These are phyloP conservation scores for Pisolithus albus DNA, from an alignment of 768 basidiomycete genomes.

Conservation along the genomic window DNA sequence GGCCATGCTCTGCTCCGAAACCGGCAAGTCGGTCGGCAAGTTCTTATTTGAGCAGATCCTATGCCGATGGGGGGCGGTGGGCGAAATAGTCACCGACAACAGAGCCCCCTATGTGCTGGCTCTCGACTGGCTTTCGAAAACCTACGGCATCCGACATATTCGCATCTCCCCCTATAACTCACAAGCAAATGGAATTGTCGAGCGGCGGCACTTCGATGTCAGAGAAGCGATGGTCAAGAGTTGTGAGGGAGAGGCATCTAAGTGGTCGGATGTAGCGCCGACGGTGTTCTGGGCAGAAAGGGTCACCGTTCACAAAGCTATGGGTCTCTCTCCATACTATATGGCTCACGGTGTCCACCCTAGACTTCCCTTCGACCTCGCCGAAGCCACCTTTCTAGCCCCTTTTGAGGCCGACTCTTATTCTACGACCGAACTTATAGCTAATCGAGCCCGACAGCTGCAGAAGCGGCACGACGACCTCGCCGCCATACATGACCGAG, in stretches of 20 bases:
- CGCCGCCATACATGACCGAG: too few relatives aligned
- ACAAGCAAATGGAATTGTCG: constrained; percentile 31
- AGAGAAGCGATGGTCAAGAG: too few relatives aligned
- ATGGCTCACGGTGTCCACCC: too few relatives aligned
- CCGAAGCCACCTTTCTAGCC: constrained; percentile 27
- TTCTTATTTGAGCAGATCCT: too few relatives aligned
- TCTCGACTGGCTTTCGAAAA: accelerated
- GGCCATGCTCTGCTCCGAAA: constrained; percentile 26
- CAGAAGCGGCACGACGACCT: constrained; percentile 2
- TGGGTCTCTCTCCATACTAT: too few relatives aligned
- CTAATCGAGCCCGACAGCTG: constrained; percentile 18
- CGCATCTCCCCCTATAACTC: constrained; percentile 29
- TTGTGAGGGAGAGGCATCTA: too few relatives aligned
- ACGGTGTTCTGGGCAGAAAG: too few relatives aligned
- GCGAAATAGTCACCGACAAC: too few relatives aligned
- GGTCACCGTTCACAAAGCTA: too few relatives aligned
- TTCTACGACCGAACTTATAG: constrained; percentile 16
- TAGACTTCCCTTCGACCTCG: constrained; percentile 29
- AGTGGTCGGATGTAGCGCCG: too few relatives aligned
- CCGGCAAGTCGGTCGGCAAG: background rate
- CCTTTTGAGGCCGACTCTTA: constrained; percentile 11
- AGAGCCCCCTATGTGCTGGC: background rate
- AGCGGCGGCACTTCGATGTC: constrained; percentile 26
- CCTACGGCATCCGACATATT: background rate
- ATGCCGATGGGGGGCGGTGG: too few relatives aligned